phyloP scores from a whole-genome alignment of 352 stramenopile genomes.

The Phytophthora melonis region DNA sequence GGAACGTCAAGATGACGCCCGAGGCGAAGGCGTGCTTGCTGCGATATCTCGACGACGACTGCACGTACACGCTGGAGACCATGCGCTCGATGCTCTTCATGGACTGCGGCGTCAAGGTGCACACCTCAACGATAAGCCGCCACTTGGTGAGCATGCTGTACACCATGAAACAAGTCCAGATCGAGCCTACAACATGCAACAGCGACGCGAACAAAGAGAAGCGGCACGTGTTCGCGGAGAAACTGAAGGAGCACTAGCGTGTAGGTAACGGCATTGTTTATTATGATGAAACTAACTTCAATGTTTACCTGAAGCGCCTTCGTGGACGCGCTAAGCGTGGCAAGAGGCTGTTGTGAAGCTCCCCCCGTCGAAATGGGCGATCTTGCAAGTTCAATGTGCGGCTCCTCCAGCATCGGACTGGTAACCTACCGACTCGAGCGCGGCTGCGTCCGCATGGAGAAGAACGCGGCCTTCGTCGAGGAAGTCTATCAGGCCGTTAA shows the following conservation, averaged over 20 bases:
- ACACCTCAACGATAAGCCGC: not conserved
- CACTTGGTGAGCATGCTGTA: not conserved
- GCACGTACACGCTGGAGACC: conserved; percentile 1
- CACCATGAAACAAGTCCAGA: not conserved
- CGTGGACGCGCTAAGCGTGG: conserved; percentile 1
- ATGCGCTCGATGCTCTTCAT: not conserved
- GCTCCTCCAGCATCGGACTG: not conserved
- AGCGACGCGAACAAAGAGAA: conserved; percentile 21
- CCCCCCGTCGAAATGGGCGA: conserved; percentile 1
- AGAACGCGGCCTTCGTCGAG: conserved; percentile 3
- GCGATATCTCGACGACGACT: not conserved
- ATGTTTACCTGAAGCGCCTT: conserved; percentile 1
- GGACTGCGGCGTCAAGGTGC: not conserved
- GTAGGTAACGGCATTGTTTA: conserved; percentile 14
- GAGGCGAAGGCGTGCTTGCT: not conserved
- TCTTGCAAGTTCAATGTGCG: conserved; percentile 16
- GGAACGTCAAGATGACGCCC: not conserved
- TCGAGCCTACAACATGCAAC: conserved; percentile 21
- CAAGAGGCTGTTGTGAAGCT: not conserved
- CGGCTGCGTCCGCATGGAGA: conserved; percentile 8
- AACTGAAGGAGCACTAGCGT: not conserved
- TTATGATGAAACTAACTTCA: conserved; percentile 12
- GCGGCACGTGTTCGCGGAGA: not conserved
- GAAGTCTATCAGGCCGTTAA: not conserved
- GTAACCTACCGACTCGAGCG: conserved; percentile 5